phyloP scores from a whole-genome alignment of 208 protist species.

The Wallacemonas sp. region DNA sequence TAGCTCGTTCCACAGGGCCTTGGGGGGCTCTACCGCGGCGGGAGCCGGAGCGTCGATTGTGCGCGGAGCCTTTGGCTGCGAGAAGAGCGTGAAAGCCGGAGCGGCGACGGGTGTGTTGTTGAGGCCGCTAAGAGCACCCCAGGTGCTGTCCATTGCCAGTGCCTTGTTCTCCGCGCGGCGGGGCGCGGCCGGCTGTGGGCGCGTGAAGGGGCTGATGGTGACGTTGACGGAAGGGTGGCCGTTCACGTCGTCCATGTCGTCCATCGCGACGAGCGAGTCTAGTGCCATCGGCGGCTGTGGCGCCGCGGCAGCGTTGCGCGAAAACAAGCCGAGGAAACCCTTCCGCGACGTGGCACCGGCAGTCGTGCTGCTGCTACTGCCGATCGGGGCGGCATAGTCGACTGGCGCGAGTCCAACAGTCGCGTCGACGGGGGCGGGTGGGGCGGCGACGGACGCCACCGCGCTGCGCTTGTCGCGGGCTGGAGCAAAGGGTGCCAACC shows the following conservation, averaged over 20 bases:
- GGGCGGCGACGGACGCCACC: conserved; percentile 9
- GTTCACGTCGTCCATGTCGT: neutral
- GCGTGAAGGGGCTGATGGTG: neutral
- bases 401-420: conserved; percentile 21
- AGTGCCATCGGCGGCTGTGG: conserved; percentile 31
- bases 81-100: conserved; percentile 4
- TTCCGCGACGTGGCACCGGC: conserved; percentile 2
- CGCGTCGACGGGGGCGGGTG: conserved; percentile 16
- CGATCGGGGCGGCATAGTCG: conserved; percentile 8
- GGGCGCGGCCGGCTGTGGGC: neutral
- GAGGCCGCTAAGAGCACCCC: conserved; percentile 5
- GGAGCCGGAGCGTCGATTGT: conserved; percentile 23
- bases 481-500: conserved; percentile 45
- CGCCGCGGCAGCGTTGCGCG: conserved; percentile 8
- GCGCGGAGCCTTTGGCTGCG: conserved; percentile 3
- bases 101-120: neutral
- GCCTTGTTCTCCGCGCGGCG: neutral
- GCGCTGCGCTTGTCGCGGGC: conserved; percentile 10
- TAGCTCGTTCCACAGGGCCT: conserved; percentile 46
- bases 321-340: conserved; percentile 41
- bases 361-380: neutral
- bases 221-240: neutral
- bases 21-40: conserved; percentile 16
- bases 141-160: conserved; percentile 1
- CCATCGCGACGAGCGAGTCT: conserved; percentile 27